phyloP scores from a whole-genome alignment of 2,329 filamentous ascomycete genomes.

The Trichophyton equinum region DNA sequence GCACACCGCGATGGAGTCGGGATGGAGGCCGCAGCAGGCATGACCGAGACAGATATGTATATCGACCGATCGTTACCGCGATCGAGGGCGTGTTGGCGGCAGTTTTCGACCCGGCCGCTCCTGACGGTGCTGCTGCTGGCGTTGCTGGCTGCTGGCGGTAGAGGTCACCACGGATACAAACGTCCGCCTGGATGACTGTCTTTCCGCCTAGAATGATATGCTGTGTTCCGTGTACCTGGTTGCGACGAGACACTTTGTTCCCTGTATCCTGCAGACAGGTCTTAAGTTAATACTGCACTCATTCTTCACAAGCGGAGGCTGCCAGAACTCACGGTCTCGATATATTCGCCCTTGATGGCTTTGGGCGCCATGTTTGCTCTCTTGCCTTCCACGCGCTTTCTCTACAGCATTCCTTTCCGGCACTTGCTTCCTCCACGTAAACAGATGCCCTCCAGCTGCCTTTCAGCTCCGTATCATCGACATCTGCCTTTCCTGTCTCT shows the following conservation, averaged over 20 bases:
- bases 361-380: slow-evolving; percentile 56
- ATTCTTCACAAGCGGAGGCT: background rate
- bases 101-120: slow-evolving; percentile 16
- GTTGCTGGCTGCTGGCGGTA: slow-evolving; percentile 41
- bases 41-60: slow-evolving; percentile 73
- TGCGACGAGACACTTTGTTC: slow-evolving; percentile 92
- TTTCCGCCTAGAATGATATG: slow-evolving; percentile 97
- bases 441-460: background rate
- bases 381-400: background rate
- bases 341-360: slow-evolving; percentile 78
- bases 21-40: slow-evolving; percentile 72
- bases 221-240: slow-evolving; percentile 83
- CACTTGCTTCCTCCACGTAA: too few species aligned
- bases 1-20: slow-evolving; percentile 59
- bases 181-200: slow-evolving; percentile 90
- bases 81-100: slow-evolving; percentile 24
- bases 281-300: slow-evolving; percentile 7
- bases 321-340: slow-evolving; percentile 65
- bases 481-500: background rate
- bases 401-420: too few species aligned
- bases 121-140: slow-evolving; percentile 24
- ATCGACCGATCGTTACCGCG: slow-evolving; percentile 75
- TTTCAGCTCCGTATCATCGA: background rate
- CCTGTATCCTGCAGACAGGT: slow-evolving; percentile 64
- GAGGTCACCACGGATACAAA: slow-evolving; percentile 85